phyloP scores from a whole-genome alignment of 768 basidiomycete species.

The Termitomyces sp. region DNA sequence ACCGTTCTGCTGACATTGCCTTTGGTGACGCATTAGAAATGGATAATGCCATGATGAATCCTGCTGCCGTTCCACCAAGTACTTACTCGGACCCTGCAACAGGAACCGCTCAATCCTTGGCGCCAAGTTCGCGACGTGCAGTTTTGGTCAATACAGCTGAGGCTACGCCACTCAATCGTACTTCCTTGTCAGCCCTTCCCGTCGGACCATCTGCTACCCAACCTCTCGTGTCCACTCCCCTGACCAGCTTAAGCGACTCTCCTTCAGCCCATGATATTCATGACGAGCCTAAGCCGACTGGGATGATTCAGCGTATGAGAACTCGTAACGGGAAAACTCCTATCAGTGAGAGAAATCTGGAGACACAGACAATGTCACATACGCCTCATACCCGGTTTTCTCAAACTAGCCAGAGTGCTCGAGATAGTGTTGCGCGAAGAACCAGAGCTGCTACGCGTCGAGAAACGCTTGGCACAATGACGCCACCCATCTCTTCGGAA shows the following conservation, averaged over 20 bases:
- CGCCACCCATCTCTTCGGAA: slow-evolving; percentile 13
- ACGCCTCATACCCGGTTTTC: not conserved
- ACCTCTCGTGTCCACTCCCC: not conserved
- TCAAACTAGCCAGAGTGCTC: slow-evolving; percentile 7
- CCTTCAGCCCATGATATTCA: not conserved
- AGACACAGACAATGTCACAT: not conserved
- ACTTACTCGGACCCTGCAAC: not conserved
- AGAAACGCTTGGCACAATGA: slow-evolving; percentile 15
- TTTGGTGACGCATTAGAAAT: slow-evolving; percentile 28
- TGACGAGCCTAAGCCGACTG: slow-evolving; percentile 10
- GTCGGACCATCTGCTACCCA: slow-evolving; percentile 2
- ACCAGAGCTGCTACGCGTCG: slow-evolving; percentile 18
- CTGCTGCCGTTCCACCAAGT: not conserved
- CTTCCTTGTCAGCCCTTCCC: not conserved
- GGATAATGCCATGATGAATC: slow-evolving; percentile 19
- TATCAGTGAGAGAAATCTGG: slow-evolving; percentile 1
- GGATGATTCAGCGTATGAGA: slow-evolving; percentile 38
- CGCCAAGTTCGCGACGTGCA: slow-evolving; percentile 11
- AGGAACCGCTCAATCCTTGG: slow-evolving; percentile 10
- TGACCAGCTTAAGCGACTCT: not conserved
- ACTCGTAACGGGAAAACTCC: slow-evolving; percentile 29
- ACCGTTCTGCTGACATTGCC: slow-evolving; percentile 27
- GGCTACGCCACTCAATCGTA: slow-evolving; percentile 3
- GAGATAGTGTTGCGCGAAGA: slow-evolving; percentile 17
- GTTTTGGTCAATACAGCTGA: not conserved